Percentiles rank a stretch among this genome's conserved stretches.
phyloP scores from a whole-genome alignment of 2,329 filamentous ascomycete species.

The Laburnicola sp. region DNA sequence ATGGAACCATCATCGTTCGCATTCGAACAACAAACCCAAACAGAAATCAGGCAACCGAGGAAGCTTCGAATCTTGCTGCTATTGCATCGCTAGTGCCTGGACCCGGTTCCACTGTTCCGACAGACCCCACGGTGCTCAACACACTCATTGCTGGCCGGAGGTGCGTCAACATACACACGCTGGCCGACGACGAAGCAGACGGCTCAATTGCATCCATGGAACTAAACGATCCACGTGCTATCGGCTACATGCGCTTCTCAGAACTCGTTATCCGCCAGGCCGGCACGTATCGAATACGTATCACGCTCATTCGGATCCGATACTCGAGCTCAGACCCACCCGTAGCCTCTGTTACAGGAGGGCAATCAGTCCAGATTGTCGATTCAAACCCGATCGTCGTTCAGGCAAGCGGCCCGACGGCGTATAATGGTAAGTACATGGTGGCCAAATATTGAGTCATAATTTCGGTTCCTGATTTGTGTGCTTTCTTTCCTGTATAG shows the following conservation, averaged over 20 bases:
- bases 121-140: constrained; percentile 37
- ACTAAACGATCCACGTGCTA: constrained; percentile 38
- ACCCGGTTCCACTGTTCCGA: constrained; percentile 29
- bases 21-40: constrained; percentile 37
- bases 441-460: constrained; percentile 33
- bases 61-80: constrained; percentile 40
- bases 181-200: constrained; percentile 43
- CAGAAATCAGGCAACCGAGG: constrained; percentile 36
- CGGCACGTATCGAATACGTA: constrained; percentile 43
- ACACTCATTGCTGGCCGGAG: constrained; percentile 35
- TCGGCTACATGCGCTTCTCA: constrained; percentile 45
- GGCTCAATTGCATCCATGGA: constrained; percentile 43
- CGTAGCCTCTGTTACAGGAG: constrained; percentile 29
- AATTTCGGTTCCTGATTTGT: constrained; percentile 34
- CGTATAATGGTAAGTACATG: constrained; percentile 41
- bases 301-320: constrained; percentile 42
- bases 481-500: constrained; percentile 23
- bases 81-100: constrained; percentile 38
- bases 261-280: constrained; percentile 42
- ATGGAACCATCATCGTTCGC: constrained; percentile 40
- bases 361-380: constrained; percentile 35
- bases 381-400: constrained; percentile 43
- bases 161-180: constrained; percentile 42
- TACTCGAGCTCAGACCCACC: constrained; percentile 32
- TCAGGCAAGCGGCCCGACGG: constrained; percentile 25